Conservation (phyloP, 169 alveolate species). For the Plasmodium falciparum region DNA sequence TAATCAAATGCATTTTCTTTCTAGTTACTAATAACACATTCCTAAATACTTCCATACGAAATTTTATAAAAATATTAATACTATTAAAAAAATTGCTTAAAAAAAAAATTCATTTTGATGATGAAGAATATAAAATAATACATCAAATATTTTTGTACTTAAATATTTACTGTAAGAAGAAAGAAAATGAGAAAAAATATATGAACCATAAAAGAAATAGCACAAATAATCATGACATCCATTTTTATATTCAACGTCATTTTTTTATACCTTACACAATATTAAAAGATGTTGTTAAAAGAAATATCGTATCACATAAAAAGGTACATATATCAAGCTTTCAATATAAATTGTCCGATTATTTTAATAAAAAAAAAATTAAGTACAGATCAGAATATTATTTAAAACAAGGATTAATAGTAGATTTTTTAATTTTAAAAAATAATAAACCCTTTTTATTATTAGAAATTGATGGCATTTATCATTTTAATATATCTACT, state of each 20-base stretch:
- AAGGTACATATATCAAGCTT: conserved; percentile 63
- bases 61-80: conserved; percentile 50
- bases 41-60: conserved; percentile 31
- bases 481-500: conserved; percentile 55
- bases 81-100: conserved; percentile 37
- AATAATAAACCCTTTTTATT: conserved; percentile 24
- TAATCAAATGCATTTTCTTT: conserved; percentile 48
- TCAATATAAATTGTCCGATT: conserved; percentile 58
- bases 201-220: not conserved
- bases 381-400: conserved; percentile 52
- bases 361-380: conserved; percentile 52
- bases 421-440: conserved; percentile 39
- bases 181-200: conserved; percentile 4
- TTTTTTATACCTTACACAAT: conserved; percentile 43
- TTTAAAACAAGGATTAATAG: conserved; percentile 53
- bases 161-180: conserved; percentile 49
- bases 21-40: conserved; percentile 23
- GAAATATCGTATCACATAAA: conserved; percentile 7
- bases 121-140: conserved; percentile 48
- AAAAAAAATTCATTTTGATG: conserved; percentile 3
- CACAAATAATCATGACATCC: not conserved
- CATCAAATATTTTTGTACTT: conserved; percentile 37
- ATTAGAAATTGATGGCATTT: conserved; percentile 61
- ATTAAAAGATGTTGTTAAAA: conserved; percentile 31
- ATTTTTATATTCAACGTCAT: conserved; percentile 9